Base-by-base conservation (phyloP, 2,329 filamentous ascomycete genomes). In the Didymella arachidicola region DNA sequence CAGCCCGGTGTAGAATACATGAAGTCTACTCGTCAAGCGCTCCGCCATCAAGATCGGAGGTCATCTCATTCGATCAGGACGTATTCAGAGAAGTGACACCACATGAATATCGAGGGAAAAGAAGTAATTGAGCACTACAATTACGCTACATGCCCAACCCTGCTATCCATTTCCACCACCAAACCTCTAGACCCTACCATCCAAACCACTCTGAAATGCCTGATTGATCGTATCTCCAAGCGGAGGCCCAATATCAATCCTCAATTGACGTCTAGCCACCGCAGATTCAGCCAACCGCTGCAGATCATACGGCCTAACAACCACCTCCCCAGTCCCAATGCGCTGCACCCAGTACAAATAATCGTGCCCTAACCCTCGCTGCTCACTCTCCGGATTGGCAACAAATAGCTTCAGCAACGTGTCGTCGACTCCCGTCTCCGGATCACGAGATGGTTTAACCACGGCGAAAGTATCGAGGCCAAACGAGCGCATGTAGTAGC, bases 401-500 rank as follows among this genome's bases (percentile, higher is more conserved):
- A 73, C 30, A 30, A 59, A 67, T 0, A 72, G 49, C 5, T 22
- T 30, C 16, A 72, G 18, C 26, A 22, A 12, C 6, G 29, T 22
- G 6, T 7, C 36, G 12, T 42, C 32, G 19, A 10, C 11, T 7
- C 22, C 22, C 2, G 4, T 29, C 4, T 7, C 12, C 19, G 48
- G 22, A 42, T 45, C n/a, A 10, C 1, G 5, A 2, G 8, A 10
- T 42, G 18, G 51, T n/a, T 52, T 56, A 49, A 71, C 14, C 29
- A 26, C 36, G 2, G 60, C 62, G 39, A 66, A 72, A 2, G 66
- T 69, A 22, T 70, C 63, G 52, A 67, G 68, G 29, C 65, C 64
- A 3, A 62, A 55, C 1, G 60, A 63, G 47, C 72, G 70, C 70
- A 75, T 72, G 53, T 72, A 75, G 63, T 73, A 74, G 65, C 71